phyloP scores from a whole-genome alignment of 129 eudicot genomes.

The Sambucus nigra region DNA sequence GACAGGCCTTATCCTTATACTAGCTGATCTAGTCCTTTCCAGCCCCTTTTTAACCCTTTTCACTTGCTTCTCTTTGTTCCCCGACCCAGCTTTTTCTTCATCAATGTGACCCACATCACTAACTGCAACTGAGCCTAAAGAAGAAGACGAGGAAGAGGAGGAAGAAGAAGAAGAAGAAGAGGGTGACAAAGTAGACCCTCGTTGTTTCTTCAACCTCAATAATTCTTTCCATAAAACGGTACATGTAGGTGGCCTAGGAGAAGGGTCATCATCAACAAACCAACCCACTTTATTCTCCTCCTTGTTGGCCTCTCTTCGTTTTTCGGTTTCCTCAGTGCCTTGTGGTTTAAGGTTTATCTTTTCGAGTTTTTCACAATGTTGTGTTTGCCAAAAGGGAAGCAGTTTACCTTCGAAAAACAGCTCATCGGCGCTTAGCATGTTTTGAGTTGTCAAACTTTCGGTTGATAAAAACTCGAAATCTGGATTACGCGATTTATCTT shows the following conservation, averaged over 20 bases:
- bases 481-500: conserved; percentile 17
- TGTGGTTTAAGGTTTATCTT: conserved; percentile 42
- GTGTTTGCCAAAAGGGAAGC: conserved; percentile 66
- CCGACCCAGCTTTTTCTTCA: conserved; percentile 28
- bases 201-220: conserved; percentile 53
- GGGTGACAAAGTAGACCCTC: conserved; percentile 38
- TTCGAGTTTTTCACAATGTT: conserved; percentile 48
- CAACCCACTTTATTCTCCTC: conserved; percentile 33
- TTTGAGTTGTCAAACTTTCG: conserved; percentile 12
- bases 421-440: conserved; percentile 73
- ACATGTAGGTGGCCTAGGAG: conserved; percentile 89
- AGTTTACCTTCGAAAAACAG: conserved; percentile 74
- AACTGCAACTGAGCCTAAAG: conserved; percentile 31
- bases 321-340: conserved; percentile 9
- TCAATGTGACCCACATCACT: conserved; percentile 21
- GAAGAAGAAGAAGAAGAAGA: conserved; percentile 65
- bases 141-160: conserved; percentile 36
- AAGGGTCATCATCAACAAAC: conserved; percentile 91
- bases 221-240: conserved; percentile 92
- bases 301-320: conserved; percentile 4
- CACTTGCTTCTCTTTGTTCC: conserved; percentile 36
- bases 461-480: conserved; percentile 74
- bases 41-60: conserved; percentile 51
- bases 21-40: conserved; percentile 76
- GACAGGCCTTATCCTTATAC: conserved; percentile 65